Conservation (phyloP, 352 stramenopile species). For the Globisporangium cylindrosporum region DNA sequence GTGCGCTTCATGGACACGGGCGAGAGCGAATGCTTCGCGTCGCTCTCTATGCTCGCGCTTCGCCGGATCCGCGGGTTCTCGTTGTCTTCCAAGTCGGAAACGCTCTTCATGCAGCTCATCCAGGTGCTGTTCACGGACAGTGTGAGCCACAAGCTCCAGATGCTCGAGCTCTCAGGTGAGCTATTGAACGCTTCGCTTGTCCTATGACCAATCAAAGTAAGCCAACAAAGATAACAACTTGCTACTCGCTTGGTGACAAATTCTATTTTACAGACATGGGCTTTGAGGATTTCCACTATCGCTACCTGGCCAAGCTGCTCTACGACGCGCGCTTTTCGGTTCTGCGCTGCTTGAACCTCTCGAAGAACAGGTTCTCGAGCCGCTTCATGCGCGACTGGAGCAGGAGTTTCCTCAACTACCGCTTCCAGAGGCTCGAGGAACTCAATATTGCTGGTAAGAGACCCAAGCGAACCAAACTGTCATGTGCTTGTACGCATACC, state of each 20-base stretch:
- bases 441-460: slow-evolving; percentile 49
- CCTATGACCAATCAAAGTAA: background rate
- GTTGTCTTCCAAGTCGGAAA: slow-evolving; percentile 5
- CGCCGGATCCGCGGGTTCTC: slow-evolving; percentile 25
- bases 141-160: slow-evolving; percentile 32
- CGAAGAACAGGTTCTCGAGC: slow-evolving; percentile 48
- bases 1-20: slow-evolving; percentile 32
- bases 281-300: slow-evolving; percentile 44
- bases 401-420: slow-evolving; percentile 43
- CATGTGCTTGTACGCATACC: background rate
- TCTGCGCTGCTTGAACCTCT: slow-evolving; percentile 31
- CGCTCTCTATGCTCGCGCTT: slow-evolving; percentile 31
- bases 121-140: slow-evolving; percentile 54
- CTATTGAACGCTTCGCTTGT: background rate
- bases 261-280: slow-evolving; percentile 24
- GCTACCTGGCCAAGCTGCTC: slow-evolving; percentile 40
- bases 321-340: slow-evolving; percentile 43
- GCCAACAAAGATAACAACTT: background rate
- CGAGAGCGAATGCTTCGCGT: slow-evolving; percentile 38
- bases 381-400: slow-evolving; percentile 62
- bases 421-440: slow-evolving; percentile 27
- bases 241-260: background rate
- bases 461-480: background rate
- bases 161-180: slow-evolving; percentile 33
- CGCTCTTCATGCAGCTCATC: slow-evolving; percentile 43